Evolutionary conservation across 257 asterid genomes (phyloP).

Genomic region (Ilex aquifolium): DNA sequence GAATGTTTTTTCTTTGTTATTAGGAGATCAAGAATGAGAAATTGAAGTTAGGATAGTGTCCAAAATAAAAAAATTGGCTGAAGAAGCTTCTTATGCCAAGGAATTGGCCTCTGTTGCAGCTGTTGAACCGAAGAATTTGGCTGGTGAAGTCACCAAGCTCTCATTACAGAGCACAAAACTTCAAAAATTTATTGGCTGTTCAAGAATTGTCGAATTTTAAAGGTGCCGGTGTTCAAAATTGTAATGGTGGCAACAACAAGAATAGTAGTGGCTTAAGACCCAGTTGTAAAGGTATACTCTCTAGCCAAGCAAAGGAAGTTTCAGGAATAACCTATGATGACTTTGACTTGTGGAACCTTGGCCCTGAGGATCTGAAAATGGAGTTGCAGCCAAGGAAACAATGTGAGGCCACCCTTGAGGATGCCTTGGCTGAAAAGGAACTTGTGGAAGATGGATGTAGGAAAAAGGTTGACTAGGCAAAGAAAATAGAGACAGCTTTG

Average conservation of each 20-base stretch:
- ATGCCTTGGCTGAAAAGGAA: constrained; percentile 88
- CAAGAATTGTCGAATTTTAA: constrained; percentile 50
- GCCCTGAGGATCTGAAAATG: constrained; percentile 66
- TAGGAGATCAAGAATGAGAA: constrained; percentile 90
- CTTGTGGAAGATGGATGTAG: constrained; percentile 66
- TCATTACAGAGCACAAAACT: constrained; percentile 72
- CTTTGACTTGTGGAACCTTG: constrained; percentile 71
- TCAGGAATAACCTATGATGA: constrained; percentile 55
- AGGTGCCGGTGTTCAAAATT: constrained; percentile 32
- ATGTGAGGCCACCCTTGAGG: constrained; percentile 71
- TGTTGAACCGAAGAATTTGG: constrained; percentile 77
- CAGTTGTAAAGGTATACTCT: constrained; percentile 65
- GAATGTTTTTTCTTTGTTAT: constrained; percentile 31
- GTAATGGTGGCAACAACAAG: constrained; percentile 49
- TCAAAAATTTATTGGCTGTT: constrained; percentile 59
- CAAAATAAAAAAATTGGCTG: constrained; percentile 83
- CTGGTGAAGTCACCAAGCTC: constrained; percentile 90
- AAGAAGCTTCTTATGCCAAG: constrained; percentile 94
- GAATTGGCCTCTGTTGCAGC: constrained; percentile 99
- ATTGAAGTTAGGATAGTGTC: constrained; percentile 64
- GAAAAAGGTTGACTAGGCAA: constrained; percentile 73
- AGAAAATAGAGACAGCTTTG: constrained; percentile 79
- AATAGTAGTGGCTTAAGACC: constrained; percentile 44
- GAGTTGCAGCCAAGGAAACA: constrained; percentile 95
- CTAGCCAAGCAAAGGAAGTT: constrained; percentile 46